Percentiles rank a stretch among this genome's conserved stretches.
Evolutionary conservation across 176 grass and related monocot genomes (phyloP).

Genomic region (Poa pratensis): DNA sequence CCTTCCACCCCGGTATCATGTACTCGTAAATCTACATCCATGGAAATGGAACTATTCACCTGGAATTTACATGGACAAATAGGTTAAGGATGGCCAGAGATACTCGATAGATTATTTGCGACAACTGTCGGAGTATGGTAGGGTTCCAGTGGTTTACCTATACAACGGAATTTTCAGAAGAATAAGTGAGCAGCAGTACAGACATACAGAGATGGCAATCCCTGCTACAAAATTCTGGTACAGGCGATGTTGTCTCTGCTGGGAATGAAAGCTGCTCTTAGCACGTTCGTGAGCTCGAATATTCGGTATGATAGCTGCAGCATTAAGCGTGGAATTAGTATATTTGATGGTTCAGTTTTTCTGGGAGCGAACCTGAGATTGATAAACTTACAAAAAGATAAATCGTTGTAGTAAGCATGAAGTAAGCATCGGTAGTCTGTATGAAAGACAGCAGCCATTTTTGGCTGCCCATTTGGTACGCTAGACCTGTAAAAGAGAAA

Average conservation of each 20-base stretch:
- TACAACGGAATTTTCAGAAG: constrained; percentile 75
- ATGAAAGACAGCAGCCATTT: constrained; percentile 85
- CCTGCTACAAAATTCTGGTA: constrained; percentile 83
- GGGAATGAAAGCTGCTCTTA: constrained; percentile 74
- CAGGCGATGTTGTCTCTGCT: constrained; percentile 78
- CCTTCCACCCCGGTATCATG: too few relatives aligned
- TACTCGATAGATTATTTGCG: neutral
- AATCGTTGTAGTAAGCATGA: constrained; percentile 92
- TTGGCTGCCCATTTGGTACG: constrained; percentile 88
- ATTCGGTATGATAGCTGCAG: constrained; percentile 81
- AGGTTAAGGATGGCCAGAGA: neutral
- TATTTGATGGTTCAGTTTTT: neutral
- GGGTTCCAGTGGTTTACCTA: constrained; percentile 56
- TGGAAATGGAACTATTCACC: constrained; percentile 8
- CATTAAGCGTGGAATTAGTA: constrained; percentile 35
- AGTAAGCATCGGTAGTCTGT: constrained; percentile 86
- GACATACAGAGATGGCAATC: constrained; percentile 58
- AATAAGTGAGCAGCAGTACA: constrained; percentile 80
- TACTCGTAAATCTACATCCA: constrained; percentile 34
- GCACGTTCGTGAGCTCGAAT: constrained; percentile 60
- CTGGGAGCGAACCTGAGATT: constrained; percentile 2
- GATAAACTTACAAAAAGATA: constrained; percentile 73
- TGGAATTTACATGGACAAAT: neutral
- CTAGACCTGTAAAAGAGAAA: constrained; percentile 67
- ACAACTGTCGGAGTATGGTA: neutral